Evolutionary conservation across 78 protist species (phyloP).

Genomic region (Dictyostelium brefeldianum): DNA sequence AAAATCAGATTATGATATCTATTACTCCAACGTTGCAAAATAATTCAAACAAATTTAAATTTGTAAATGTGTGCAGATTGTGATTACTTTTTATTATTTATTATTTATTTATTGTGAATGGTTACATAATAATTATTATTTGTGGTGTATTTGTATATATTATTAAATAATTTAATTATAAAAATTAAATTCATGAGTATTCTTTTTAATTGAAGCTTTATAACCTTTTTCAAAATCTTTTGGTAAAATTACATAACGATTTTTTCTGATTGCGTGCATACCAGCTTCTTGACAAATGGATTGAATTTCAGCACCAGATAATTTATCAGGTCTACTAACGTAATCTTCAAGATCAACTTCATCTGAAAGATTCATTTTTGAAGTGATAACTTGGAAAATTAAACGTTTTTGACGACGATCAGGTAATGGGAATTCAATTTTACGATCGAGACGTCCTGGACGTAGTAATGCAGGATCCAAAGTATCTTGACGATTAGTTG

Average conservation of each 20-base stretch:
- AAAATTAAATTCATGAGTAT: conserved; percentile 82
- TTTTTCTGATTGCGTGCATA: conserved; percentile 99
- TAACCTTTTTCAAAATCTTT: conserved; percentile 99
- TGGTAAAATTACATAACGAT: conserved; percentile 98
- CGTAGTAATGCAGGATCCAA: conserved; percentile 99
- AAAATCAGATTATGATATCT: too few relatives aligned
- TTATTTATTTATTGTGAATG: too few relatives aligned
- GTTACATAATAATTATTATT: conserved; percentile 3
- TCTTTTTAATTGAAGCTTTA: conserved; percentile 86
- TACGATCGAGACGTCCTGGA: conserved; percentile 99
- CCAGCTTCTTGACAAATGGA: conserved; percentile 99
- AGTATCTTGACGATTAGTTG: conserved; percentile 99
- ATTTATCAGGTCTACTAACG: conserved; percentile 98
- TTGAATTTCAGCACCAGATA: conserved; percentile 98
- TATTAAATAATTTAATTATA: conserved; percentile 57
- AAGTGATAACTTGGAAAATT: conserved; percentile 96
- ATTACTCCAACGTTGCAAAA: too few relatives aligned
- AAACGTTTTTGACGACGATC: conserved; percentile 99
- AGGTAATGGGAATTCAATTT: conserved; percentile 99
- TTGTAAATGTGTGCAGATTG: too few relatives aligned
- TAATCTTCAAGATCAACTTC: conserved; percentile 99
- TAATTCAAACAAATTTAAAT: too few relatives aligned
- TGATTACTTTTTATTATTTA: too few relatives aligned
- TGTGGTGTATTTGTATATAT: neutral
- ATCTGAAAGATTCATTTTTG: conserved; percentile 98